Conservation (phyloP, 352 stramenopile genomes). For the Phytophthora pini region DNA sequence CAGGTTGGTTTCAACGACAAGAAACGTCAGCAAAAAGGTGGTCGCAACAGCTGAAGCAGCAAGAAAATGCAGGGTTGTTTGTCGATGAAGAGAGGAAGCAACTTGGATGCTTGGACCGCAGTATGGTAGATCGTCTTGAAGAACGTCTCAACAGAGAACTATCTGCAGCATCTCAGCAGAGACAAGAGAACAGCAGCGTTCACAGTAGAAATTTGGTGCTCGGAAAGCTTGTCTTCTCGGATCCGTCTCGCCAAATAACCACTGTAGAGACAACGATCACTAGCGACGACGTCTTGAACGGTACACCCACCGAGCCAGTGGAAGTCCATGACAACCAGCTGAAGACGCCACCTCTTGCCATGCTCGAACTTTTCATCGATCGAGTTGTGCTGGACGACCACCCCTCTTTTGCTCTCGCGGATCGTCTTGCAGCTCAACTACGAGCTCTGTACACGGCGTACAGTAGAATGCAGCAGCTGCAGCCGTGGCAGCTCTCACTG, state of each 20-base stretch:
- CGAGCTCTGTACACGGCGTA: constrained; percentile 66
- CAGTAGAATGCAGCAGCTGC: constrained; percentile 49
- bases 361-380: constrained; percentile 64
- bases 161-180: not conserved
- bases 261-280: not conserved
- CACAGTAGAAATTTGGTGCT: constrained; percentile 7
- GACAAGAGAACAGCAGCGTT: not conserved
- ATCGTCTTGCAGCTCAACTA: constrained; percentile 71
- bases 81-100: constrained; percentile 47
- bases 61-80: constrained; percentile 54
- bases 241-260: not conserved
- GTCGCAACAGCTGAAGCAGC: constrained; percentile 49
- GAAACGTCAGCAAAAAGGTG: constrained; percentile 25
- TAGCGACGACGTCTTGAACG: not conserved
- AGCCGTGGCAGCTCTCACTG: constrained; percentile 57
- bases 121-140: constrained; percentile 62
- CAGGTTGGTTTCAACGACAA: constrained; percentile 16
- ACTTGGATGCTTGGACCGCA: constrained; percentile 45
- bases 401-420: constrained; percentile 61
- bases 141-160: constrained; percentile 53
- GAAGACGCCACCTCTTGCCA: constrained; percentile 10
- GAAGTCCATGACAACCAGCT: not conserved
- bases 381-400: constrained; percentile 83
- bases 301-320: not conserved
- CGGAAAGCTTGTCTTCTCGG: constrained; percentile 16